Base-by-base conservation (phyloP, 2,329 filamentous ascomycete genomes). In the Calonectria pteridis region DNA sequence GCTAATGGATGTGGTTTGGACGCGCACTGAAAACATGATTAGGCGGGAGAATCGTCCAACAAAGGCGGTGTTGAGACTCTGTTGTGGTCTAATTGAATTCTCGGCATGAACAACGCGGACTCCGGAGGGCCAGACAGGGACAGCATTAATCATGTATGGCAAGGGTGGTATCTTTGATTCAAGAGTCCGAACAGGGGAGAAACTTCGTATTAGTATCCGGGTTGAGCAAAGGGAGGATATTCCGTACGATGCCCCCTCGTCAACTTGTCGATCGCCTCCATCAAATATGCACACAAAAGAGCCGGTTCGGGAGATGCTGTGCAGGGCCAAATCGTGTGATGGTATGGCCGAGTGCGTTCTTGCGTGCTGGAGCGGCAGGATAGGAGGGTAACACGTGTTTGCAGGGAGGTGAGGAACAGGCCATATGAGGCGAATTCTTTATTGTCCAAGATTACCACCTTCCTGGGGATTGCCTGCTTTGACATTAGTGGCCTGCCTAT, bases 391-490 rank as follows among this genome's bases (percentile, higher is more conserved):
- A 79, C 78, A 79, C 75, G 72, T 80, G 72, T 79, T 79, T 71
- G 69, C 73, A 77, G 51, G 72, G 72, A 68, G 59, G 53, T 51
- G 63, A 40, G 64, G 71, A 75, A 77, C 73, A 78, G 71, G 77
- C 59, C 74, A 77, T 50, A 58, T 37, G 51, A 67, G 71, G 66
- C 73, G 59, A 67, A 69, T 65, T 73, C 72, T 73, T 43, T 69
- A 72, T 77, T 74, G 74, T 62, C 64, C 77, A 80, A 79, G 68
- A 80, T 78, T 77, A 78, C 75, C 78, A 77, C 76, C 55, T 63
- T 63, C 67, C 68, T 75, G 72, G 75, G 76, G 73, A 78, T 75
- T 77, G 63, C 73, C 75, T 73, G 62, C 53, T 64, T 74, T 49
- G 67, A 75, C 58, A 50, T 66, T 69, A 66, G 66, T 26, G 62